These are phyloP conservation scores for Leishmania guyanensis DNA, from an alignment of 208 protist species.

Conservation along the genomic window DNA sequence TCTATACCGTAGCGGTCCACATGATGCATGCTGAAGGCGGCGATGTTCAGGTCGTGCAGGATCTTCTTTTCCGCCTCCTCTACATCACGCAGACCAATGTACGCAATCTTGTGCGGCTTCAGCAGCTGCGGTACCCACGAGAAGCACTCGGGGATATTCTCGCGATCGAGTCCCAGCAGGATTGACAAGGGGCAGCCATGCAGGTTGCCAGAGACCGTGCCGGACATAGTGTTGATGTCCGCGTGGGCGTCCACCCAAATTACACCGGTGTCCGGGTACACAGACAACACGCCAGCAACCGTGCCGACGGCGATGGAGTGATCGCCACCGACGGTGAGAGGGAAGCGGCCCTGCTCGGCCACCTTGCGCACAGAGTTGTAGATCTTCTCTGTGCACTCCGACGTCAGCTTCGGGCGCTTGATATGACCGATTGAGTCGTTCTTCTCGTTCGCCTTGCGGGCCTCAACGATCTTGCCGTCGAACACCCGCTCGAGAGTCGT, in stretches of 20 bases:
- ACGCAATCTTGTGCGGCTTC: slow-evolving; percentile 59
- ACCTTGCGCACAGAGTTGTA: slow-evolving; percentile 42
- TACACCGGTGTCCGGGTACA: slow-evolving; percentile 54
- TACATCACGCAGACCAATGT: slow-evolving; percentile 70
- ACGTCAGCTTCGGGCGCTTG: slow-evolving; percentile 36
- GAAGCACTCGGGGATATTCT: slow-evolving; percentile 43
- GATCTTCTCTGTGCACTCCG: slow-evolving; percentile 40
- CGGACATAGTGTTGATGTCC: slow-evolving; percentile 74
- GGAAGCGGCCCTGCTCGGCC: slow-evolving; percentile 44
- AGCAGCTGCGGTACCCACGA: slow-evolving; percentile 40
- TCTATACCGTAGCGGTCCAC: slow-evolving; percentile 66
- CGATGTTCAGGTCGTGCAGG: slow-evolving; percentile 51
- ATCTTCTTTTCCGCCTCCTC: slow-evolving; percentile 65
- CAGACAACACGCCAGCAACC: slow-evolving; percentile 41
- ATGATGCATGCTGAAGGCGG: slow-evolving; percentile 61
- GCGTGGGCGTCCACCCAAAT: slow-evolving; percentile 84
- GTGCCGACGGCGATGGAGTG: slow-evolving; percentile 57
- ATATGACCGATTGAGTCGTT: slow-evolving; percentile 37
- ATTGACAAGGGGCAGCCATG: slow-evolving; percentile 76
- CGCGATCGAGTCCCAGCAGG: slow-evolving; percentile 55
- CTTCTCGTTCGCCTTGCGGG: slow-evolving; percentile 28
- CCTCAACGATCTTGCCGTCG: slow-evolving; percentile 36
- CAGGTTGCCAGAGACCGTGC: slow-evolving; percentile 63
- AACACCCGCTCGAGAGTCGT: slow-evolving; percentile 33
- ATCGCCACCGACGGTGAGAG: slow-evolving; percentile 46